Evolutionary conservation across 208 protist genomes (phyloP), one percentile per base, ranked within the genome.

Genomic region (Leishmania martiniquensis): DNA sequence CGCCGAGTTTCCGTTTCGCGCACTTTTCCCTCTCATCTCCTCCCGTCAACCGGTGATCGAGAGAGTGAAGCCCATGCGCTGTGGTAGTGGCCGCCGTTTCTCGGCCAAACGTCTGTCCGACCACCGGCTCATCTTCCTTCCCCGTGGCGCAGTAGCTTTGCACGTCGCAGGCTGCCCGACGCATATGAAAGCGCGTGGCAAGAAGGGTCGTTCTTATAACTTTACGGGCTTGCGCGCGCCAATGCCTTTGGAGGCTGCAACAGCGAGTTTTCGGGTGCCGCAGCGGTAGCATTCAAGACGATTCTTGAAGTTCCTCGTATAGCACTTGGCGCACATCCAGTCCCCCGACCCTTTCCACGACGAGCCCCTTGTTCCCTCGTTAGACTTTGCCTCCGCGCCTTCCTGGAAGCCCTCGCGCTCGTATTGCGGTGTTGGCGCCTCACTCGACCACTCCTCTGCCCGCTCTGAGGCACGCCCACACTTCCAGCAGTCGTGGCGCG

Each of bases 281-380:
- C 93, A 97, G 63, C 95, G 94, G 78, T 85, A 92, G 67, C 93
- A 97, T 34, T 96, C 93, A 10, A 55, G 34, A 13, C 87, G 85
- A 20, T 77, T 87, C 62, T 78, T 78, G 81, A 89, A 95, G 75
- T 97, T 97, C 71, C 85, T 88, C n/a, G 91, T 78, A 78, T 95
- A 96, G 77, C 93, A 97, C 80, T 95, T 95, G 20, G 86, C 91
- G 68, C 93, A 97, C 10, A 87, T 85, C 93, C 93, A 97, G 32
- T 91, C 87, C 59, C 88, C 87, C 15, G 68, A 60, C 75, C 82
- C 85, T 55, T 88, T 91, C 72, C 92, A 87, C 74, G 77, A 82
- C 32, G 66, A 17, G 71, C 83, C 91, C 62, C 88, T 86, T 37
- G 75, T 55, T 12, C 85, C 86, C 67, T 89, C 86, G 1, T 87